Evolutionary conservation across 1,284 basidiomycete genomes (phyloP).

Genomic region (Xanthoconium separans): DNA sequence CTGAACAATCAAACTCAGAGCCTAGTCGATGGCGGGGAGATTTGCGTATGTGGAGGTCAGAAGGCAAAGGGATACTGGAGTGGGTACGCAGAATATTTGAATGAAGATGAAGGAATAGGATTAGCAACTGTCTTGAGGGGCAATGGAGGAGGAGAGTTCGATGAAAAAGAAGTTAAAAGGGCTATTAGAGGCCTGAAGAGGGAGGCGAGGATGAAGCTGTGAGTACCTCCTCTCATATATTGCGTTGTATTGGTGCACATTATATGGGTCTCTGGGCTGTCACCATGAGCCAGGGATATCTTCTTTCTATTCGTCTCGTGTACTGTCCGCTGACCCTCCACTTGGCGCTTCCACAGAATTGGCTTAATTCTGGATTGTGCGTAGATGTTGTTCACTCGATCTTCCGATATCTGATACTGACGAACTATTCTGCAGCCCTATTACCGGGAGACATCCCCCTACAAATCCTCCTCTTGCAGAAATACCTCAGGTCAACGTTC

Average conservation of each 20-base stretch:
- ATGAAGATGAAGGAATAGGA: slow-evolving; percentile 34
- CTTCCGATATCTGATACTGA: not conserved
- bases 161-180: slow-evolving; percentile 65
- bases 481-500: slow-evolving; percentile 76
- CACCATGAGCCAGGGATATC: not conserved
- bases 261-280: not conserved
- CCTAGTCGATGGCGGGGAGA: slow-evolving; percentile 24
- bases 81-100: slow-evolving; percentile 48
- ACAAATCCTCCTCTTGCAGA: slow-evolving; percentile 78
- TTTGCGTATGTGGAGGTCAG: slow-evolving; percentile 61
- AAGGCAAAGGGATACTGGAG: slow-evolving; percentile 62
- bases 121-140: slow-evolving; percentile 20
- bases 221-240: slow-evolving; percentile 33
- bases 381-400: slow-evolving; percentile 12
- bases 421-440: slow-evolving; percentile 43
- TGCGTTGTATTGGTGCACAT: not conserved
- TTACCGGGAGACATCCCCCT: slow-evolving; percentile 76
- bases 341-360: slow-evolving; percentile 39
- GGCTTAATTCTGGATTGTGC: slow-evolving; percentile 58
- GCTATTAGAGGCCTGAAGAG: slow-evolving; percentile 59
- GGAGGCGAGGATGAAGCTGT: slow-evolving; percentile 71
- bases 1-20: slow-evolving; percentile 6
- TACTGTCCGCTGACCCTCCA: slow-evolving; percentile 13
- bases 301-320: not conserved
- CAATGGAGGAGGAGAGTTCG: slow-evolving; percentile 46